Evolutionary conservation across 2,329 filamentous ascomycete genomes (phyloP), one percentile per base, ranked within the genome.

Genomic region (Grosmannia huntii): DNA sequence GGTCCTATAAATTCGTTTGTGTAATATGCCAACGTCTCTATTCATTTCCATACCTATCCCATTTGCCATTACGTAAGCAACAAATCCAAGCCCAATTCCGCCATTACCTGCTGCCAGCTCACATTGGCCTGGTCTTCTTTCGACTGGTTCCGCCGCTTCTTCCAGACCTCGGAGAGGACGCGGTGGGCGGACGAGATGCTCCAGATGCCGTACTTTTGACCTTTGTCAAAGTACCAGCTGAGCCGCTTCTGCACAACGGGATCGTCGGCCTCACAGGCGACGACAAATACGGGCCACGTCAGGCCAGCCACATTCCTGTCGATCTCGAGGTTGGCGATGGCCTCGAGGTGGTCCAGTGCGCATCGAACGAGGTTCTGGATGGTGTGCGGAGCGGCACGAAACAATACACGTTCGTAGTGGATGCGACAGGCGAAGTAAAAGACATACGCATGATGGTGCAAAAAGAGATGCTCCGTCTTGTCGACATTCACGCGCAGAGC

Each of bases 391-490:
- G 52, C 23, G 25, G n/a, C 53, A 4, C 27, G 46, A 16, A 50
- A 41, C 31, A 55, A 33, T 19, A 28, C 31, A 25, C 57, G 57
- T 25, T 55, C 46, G 46, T 55, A 58, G 44, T 58, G 57, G 44
- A 58, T 58, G 57, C 51, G 51, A n/a, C 51, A 54, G 4, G 57
- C 57, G 33, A 41, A 58, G 41, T 58, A 58, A 44, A 49, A 58
- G 31, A 55, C 41, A 33, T 55, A 58, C 14, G 57, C 57, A 25
- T 58, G 57, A 46, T 58, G 57, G 21, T 21, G 44, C 10, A 55
- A n/a, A n/a, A 55, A 33, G 5, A 23, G 52, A 6, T 53, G 52
- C 33, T 55, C 51, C 1, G 28, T 50, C 6, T 4, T n/a, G 48
- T 19, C 23, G 25, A 16, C 27, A n/a, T 31, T 51, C 21, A 23